A percentile compares a stretch with the other conserved stretches of the same genome.
Evolutionary conservation across 208 protist species (phyloP).

Genomic region (Trypanosoma caninum): DNA sequence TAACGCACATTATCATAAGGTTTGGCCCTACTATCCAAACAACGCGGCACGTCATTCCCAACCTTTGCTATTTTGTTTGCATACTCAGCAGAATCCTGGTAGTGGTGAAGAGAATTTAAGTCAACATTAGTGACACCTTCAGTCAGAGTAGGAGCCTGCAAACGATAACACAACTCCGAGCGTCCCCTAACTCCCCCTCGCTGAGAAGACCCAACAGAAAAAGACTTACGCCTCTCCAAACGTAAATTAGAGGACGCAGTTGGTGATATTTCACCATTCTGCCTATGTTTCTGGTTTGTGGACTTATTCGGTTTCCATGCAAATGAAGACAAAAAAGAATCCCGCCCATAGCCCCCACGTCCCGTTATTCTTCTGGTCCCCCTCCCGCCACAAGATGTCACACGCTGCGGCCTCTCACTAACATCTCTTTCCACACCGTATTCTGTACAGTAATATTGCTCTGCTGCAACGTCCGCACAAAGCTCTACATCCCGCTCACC

Average conservation of each 20-base stretch:
- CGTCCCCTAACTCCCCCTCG: neutral
- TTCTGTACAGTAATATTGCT: constrained; percentile 20
- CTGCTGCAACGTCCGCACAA: constrained; percentile 13
- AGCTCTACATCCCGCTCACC: neutral
- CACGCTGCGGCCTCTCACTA: neutral
- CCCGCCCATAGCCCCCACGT: neutral
- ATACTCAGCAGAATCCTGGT: neutral
- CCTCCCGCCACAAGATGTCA: neutral
- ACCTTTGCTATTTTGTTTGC: neutral
- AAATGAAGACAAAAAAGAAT: neutral
- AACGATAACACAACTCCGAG: constrained; percentile 7
- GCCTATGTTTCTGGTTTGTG: too few species aligned
- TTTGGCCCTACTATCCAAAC: neutral
- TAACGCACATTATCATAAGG: too few species aligned
- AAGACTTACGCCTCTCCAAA: neutral
- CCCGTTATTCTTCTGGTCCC: too few species aligned
- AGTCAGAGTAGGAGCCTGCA: constrained; percentile 6
- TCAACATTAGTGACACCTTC: neutral
- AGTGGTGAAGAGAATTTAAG: constrained; percentile 2
- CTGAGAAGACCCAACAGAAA: neutral
- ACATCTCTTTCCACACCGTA: constrained; percentile 7
- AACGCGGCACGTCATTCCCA: neutral
- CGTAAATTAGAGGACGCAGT: neutral
- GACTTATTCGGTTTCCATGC: neutral
- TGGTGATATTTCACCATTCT: too few species aligned